Percentiles rank a stretch among this genome's conserved stretches.
phyloP scores from a whole-genome alignment of 768 basidiomycete genomes.

The Leccinum subgranulosum region DNA sequence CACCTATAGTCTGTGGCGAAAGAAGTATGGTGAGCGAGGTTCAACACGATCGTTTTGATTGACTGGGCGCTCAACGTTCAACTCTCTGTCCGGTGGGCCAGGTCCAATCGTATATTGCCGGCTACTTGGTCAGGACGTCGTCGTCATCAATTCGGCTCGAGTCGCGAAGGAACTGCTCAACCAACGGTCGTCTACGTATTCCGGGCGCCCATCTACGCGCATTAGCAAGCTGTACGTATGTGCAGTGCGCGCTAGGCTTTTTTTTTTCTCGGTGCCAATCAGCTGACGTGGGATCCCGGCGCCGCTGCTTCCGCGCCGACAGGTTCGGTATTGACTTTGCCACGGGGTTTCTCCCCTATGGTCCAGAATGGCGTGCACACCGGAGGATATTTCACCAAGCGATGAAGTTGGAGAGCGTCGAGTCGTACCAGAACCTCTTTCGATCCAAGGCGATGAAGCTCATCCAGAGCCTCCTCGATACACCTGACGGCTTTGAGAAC shows the following conservation, averaged over 20 bases:
- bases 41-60: not conserved
- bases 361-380: conserved; percentile 27
- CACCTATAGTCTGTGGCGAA: conserved; percentile 28
- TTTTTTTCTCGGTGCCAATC: not conserved
- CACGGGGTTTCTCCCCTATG: conserved; percentile 29
- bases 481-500: conserved; percentile 22
- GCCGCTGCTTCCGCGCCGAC: not conserved
- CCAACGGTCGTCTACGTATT: conserved; percentile 29
- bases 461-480: conserved; percentile 18
- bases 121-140: conserved; percentile 24
- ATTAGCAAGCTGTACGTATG: conserved; percentile 21
- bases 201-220: conserved; percentile 24
- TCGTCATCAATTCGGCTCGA: conserved; percentile 26
- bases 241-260: not conserved
- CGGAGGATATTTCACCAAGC: conserved; percentile 28
- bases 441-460: conserved; percentile 20
- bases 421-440: conserved; percentile 22
- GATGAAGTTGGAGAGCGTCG: conserved; percentile 19
- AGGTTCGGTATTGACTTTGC: conserved; percentile 30
- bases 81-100: conserved; percentile 1
- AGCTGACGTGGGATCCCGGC: not conserved
- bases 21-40: conserved; percentile 24
- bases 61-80: not conserved
- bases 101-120: conserved; percentile 29
- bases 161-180: conserved; percentile 29